Evolutionary conservation across 352 stramenopile species (phyloP), one percentile per base, ranked within the genome.

Genomic region (Thalassiosira ordinaria): DNA sequence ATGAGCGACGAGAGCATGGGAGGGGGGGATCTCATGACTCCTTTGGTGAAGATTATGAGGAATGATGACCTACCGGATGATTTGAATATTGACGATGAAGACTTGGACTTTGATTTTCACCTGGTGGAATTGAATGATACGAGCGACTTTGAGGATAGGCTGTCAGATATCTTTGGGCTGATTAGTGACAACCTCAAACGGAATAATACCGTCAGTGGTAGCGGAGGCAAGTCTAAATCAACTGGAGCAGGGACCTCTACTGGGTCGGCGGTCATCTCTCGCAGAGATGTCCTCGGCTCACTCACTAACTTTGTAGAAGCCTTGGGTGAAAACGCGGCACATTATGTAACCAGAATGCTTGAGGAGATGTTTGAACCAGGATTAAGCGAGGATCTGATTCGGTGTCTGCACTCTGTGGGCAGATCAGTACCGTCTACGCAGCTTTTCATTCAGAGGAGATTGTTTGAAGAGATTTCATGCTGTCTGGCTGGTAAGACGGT

Each of bases 401-500:
- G 96, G 35, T 95, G 96, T 16, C 86, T 99, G 1, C 85, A 96
- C 0, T 95, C 96, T 3, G 96, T 99, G 63, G 94, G 95, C 0
- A 75, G 88, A 0, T 96, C 91, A 76, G 86, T 98, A 8, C 97
- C 97, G 6, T 96, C 91, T 24, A 86, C 96, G 13, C 77, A 97
- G n/a, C 80, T 90, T 0, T 91, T 91, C 27, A 97, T 99, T 20
- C 95, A 99, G 83, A 94, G 98, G 57, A 92, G 96, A 16, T 84
- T 99, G 13, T 89, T 99, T 35, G 96, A 98, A 68, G 96, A 98
- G 72, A 96, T 99, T 22, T 98, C 96, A n/a, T 90, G 94, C 13
- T 97, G 96, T 61, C 84, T 99, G 11, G 94, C 95, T 24, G 96
- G 96, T 20, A 90, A 75, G 41, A 69, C 57, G 52, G 59, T 86